Evolutionary conservation across 2,329 filamentous ascomycete species (phyloP).

Genomic region (Apiospora sp.): DNA sequence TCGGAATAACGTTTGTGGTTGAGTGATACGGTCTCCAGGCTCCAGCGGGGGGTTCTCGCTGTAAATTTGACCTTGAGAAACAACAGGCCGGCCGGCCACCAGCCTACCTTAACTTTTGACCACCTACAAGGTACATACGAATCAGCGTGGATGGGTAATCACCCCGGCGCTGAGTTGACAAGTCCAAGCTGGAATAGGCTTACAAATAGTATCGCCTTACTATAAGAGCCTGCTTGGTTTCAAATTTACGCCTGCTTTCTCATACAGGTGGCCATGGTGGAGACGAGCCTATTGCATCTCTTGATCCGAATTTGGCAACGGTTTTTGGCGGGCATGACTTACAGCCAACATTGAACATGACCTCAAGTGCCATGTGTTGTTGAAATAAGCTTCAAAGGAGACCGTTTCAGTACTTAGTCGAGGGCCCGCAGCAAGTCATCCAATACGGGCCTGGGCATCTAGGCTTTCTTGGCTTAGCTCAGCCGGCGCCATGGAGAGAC

Average conservation of each 20-base stretch:
- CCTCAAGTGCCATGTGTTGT: not conserved
- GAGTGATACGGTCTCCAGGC: not conserved
- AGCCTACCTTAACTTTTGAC: not conserved
- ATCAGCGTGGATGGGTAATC: not conserved
- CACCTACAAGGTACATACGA: not conserved
- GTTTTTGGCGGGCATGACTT: not conserved
- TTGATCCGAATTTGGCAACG: not conserved
- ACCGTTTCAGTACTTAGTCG: not conserved
- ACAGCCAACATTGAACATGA: not conserved
- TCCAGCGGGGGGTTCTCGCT: not conserved
- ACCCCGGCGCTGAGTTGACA: not conserved
- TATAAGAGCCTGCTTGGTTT: not conserved
- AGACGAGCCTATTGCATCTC: not conserved
- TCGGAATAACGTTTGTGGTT: not conserved
- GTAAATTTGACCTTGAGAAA: not conserved
- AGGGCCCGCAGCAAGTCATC: slow-evolving; percentile 3
- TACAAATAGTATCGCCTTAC: not conserved
- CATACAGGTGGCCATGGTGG: not conserved
- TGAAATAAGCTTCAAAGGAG: slow-evolving; percentile 15
- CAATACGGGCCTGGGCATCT: slow-evolving; percentile 5
- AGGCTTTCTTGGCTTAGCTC: slow-evolving; percentile 20
- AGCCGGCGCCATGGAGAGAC: not conserved
- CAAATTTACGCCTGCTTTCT: not conserved
- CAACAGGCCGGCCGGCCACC: not conserved
- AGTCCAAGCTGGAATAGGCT: not conserved